A percentile compares a stretch with the other conserved stretches of the same genome.
Evolutionary conservation across 2,329 filamentous ascomycete species (phyloP).

Genomic region (Arthrocladium fulminans): DNA sequence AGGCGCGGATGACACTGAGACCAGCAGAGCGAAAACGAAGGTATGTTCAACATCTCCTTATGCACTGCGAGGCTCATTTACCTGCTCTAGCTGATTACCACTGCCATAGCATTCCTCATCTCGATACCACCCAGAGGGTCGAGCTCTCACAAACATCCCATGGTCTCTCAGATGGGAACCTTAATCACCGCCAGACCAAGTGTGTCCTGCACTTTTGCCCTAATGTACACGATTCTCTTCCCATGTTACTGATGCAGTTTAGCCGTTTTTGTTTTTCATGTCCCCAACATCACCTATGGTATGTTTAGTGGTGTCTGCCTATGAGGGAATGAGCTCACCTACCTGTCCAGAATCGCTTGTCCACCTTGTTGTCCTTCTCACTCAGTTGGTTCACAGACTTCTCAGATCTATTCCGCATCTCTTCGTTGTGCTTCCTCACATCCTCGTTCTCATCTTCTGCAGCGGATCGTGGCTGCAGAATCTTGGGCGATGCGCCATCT

Average conservation of each 20-base stretch:
- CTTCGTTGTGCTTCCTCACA: slow-evolving; percentile 20
- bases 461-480: slow-evolving; percentile 19
- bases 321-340: background rate
- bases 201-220: background rate
- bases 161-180: background rate
- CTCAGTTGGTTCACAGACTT: slow-evolving; percentile 16
- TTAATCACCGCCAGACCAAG: background rate
- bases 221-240: background rate
- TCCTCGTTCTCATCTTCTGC: slow-evolving; percentile 21
- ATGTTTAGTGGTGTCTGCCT: background rate
- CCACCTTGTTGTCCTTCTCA: slow-evolving; percentile 23
- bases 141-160: background rate
- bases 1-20: no score
- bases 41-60: background rate
- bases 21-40: background rate
- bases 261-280: slow-evolving; percentile 7
- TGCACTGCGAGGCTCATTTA: background rate
- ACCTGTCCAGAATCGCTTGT: slow-evolving; percentile 23
- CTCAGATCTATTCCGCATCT: slow-evolving; percentile 10
- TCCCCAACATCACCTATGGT: slow-evolving; percentile 18
- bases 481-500: slow-evolving; percentile 14
- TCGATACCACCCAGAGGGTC: no score
- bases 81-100: background rate
- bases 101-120: no score
- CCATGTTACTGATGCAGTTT: background rate